Evolutionary conservation across 768 basidiomycete species (phyloP).

Genomic region (Lactarius sp.): DNA sequence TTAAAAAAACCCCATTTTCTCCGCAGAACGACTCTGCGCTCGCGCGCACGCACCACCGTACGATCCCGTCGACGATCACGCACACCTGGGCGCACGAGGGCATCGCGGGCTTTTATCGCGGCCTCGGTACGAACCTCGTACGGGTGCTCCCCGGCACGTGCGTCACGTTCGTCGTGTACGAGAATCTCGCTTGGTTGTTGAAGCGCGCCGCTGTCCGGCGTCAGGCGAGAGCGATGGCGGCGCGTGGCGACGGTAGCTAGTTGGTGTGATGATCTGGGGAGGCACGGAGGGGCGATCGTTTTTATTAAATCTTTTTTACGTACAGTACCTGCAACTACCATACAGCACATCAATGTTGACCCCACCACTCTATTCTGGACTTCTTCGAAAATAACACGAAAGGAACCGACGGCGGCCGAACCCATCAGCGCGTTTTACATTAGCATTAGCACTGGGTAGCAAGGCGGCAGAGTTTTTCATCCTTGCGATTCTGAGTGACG

Average conservation of each 20-base stretch:
- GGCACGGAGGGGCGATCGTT: neutral
- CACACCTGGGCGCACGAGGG: conserved; percentile 83
- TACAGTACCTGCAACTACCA: too few species aligned
- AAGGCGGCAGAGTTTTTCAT: too few species aligned
- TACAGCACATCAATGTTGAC: too few species aligned
- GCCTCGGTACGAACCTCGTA: conserved; percentile 89
- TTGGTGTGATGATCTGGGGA: neutral
- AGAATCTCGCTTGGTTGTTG: conserved; percentile 81
- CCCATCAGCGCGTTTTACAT: too few species aligned
- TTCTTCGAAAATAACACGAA: too few species aligned
- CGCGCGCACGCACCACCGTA: conserved; percentile 60
- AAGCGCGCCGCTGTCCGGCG: conserved; percentile 57
- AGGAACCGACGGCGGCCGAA: too few species aligned
- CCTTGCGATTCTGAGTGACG: too few species aligned
- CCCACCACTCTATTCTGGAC: too few species aligned
- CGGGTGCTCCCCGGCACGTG: conserved; percentile 96
- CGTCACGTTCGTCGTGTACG: conserved; percentile 97
- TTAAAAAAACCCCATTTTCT: too few species aligned
- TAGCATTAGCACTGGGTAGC: too few species aligned
- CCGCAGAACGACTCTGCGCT: conserved; percentile 49
- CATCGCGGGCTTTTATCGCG: conserved; percentile 85
- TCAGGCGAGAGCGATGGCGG: conserved; percentile 28
- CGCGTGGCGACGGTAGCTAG: neutral
- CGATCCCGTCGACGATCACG: conserved; percentile 74
- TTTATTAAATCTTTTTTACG: neutral